Base-by-base conservation (phyloP, 176 grass and related monocot species). In the Thinopyrum elongatum region DNA sequence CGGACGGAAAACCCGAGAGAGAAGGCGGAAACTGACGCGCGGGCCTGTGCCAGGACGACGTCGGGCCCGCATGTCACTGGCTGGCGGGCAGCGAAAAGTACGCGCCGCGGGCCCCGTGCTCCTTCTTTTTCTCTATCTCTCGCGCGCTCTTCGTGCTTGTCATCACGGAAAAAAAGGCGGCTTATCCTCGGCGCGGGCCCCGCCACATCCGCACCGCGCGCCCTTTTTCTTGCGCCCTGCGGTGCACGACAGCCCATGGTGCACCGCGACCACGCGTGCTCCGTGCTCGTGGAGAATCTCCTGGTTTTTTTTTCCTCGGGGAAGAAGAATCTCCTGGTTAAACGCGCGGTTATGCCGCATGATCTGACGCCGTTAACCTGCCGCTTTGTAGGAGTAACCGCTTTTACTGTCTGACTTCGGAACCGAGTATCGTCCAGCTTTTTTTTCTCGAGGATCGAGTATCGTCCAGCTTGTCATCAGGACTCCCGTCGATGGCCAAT, bases 221-320 rank as follows among this genome's bases (percentile, higher is more conserved):
- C 0, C 36, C 16, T 31, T 82, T 80, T 44, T 10, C 60, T 34
- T 3, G 1, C 22, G 13, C 39, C 49, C 25, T 23, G 55, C 27
- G 89, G 85, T 68, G 80, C 76, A 84, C 76, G 85, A 87, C 81
- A 87, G 60, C 47, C 59, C 59, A 80, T 70, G 81, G 89, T 84
- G 85, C 69, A 91, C 89, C 74, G 88, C 30, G 65, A 58, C 84
- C 83, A 83, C 78, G 70, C 36, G 21, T 57, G 82, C 21, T 21
- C 66, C 13, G 31, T 15, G 25, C 41, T 13, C 29, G 46, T 49
- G 46, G 46, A 49, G 46, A 17, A 49, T 49, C 46, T 16, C 4
- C 46, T 49, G 46, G 3, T 0, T 49, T 47, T 47, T 16, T 16
- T 49, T 49, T 16, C 4, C 46, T 49, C 14, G 14, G 46, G 46